Evolutionary conservation across 1,139 yeast genomes (phyloP).

Genomic region (Kurtzmaniella quercitrusa): DNA sequence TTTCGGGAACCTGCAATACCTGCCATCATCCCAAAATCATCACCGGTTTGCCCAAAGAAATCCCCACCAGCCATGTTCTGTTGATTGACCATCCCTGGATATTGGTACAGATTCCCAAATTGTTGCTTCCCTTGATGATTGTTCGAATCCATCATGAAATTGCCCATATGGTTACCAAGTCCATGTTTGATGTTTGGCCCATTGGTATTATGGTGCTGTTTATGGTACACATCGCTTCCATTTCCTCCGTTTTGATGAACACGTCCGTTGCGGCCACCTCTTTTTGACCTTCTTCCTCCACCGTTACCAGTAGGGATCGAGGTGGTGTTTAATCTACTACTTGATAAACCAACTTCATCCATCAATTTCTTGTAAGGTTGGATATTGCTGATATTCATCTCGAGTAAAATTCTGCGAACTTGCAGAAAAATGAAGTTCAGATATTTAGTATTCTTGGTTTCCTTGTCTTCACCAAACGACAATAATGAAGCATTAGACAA

Average conservation of each 20-base stretch:
- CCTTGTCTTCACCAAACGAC: constrained; percentile 29
- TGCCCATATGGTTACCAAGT: constrained; percentile 3
- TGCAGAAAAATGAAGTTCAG: constrained; percentile 57
- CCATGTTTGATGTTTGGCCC: constrained; percentile 8
- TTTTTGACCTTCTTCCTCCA: constrained; percentile 16
- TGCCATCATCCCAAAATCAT: not conserved
- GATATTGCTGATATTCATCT: constrained; percentile 49
- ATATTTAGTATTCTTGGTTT: constrained; percentile 33
- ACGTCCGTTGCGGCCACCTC: constrained; percentile 16
- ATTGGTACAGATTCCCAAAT: not conserved
- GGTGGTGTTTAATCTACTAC: constrained; percentile 31
- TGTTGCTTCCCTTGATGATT: constrained; percentile 1
- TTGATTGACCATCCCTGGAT: not conserved
- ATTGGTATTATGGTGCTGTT: constrained; percentile 12
- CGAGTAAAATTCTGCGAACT: constrained; percentile 57
- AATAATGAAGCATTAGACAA: constrained; percentile 60
- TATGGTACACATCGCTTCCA: constrained; percentile 11
- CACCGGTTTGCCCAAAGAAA: not conserved
- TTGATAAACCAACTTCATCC: constrained; percentile 84
- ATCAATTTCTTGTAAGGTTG: constrained; percentile 83
- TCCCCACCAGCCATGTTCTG: not conserved
- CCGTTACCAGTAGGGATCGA: constrained; percentile 14
- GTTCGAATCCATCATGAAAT: constrained; percentile 7
- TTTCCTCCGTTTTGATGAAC: constrained; percentile 13
- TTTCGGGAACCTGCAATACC: not conserved